These are phyloP conservation scores for Scopulariopsis brevicaulis DNA, from an alignment of 2,329 filamentous ascomycete species.

Conservation along the genomic window DNA sequence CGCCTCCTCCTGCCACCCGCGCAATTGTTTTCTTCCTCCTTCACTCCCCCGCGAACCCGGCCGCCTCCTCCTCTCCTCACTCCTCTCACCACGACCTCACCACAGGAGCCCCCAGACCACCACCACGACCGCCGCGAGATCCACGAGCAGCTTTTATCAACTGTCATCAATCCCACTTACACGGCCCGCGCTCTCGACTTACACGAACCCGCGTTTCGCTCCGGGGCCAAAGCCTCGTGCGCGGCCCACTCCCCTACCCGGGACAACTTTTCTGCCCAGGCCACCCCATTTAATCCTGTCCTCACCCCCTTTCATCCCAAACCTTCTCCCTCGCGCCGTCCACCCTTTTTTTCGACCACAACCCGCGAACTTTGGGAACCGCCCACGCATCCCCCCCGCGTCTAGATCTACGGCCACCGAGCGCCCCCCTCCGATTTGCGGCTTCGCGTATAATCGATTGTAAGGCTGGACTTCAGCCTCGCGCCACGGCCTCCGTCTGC, in stretches of 20 bases:
- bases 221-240: neutral
- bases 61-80: neutral
- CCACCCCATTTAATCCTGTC: neutral
- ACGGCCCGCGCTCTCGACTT: neutral
- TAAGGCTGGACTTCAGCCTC: neutral
- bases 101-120: neutral
- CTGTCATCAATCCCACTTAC: neutral
- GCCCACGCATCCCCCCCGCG: neutral
- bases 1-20: conserved; percentile 1
- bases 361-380: no score
- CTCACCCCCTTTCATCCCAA: neutral
- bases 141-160: neutral
- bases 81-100: neutral
- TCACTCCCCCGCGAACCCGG: neutral
- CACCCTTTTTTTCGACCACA: no score
- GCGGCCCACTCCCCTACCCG: neutral
- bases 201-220: neutral
- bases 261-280: neutral
- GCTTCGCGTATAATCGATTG: neutral
- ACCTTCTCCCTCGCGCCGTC: no score
- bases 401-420: neutral
- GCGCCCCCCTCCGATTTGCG: neutral
- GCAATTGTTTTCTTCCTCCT: conserved; percentile 4
- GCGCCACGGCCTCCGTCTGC: neutral
- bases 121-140: neutral